Evolutionary conservation across 1,284 basidiomycete species (phyloP).

Genomic region (Marasmius sp.): DNA sequence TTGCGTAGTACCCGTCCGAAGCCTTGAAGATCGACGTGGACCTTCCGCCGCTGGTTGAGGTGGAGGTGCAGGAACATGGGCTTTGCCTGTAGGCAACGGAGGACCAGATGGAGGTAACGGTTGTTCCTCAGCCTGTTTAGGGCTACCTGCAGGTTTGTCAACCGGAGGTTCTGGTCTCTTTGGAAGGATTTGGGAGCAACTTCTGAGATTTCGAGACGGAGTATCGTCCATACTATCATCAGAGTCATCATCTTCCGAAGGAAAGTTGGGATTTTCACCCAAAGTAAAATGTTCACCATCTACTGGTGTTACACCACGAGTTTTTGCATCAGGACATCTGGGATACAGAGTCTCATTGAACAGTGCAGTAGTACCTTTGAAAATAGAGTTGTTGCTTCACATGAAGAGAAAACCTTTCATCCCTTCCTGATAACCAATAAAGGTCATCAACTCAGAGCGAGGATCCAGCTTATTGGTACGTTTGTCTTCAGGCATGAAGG

Average conservation of each 20-base stretch:
- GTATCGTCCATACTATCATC: neutral
- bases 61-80: no score
- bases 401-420: conserved; percentile 22
- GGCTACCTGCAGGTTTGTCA: no score
- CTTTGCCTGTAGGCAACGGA: no score
- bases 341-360: conserved; percentile 23
- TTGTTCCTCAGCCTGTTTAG: no score
- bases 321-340: neutral
- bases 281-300: neutral
- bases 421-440: conserved; percentile 12
- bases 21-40: neutral
- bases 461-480: no score
- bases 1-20: neutral
- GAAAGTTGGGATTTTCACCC: neutral
- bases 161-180: no score
- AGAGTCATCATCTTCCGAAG: neutral
- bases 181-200: no score
- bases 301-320: neutral
- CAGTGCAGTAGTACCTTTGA: conserved; percentile 15
- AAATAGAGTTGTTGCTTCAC: conserved; percentile 13
- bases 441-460: conserved; percentile 14
- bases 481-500: no score
- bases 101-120: no score
- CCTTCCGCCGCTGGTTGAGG: neutral
- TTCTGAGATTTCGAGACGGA: neutral